Base-by-base conservation (phyloP, 192 early-diverging fungal genomes). In the Mortierella antarctica region DNA sequence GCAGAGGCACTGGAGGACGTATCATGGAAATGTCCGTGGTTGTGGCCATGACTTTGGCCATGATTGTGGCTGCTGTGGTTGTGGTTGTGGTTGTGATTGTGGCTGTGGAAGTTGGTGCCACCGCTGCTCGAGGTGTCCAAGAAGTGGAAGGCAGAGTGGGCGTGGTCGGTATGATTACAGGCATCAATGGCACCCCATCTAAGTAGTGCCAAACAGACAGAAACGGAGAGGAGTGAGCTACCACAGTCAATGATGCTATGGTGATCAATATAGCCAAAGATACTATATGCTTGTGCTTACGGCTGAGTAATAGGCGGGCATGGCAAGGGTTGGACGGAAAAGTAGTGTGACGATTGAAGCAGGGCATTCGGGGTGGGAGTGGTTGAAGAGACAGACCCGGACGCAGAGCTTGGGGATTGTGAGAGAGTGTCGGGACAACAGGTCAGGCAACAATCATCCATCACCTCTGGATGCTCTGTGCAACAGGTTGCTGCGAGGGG, bases 381-480 rank as follows among this genome's bases (percentile, higher is more conserved):
- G 15, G 65, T 67, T 12, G 70, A 67, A 6, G 70, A n/a, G 54
- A 46, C 63, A 7, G 69, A 71, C n/a, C 45, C 31, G 9, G 77
- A 58, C 13, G 58, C 21, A 3, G 75, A 67, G 8, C 63, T 58
- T 20, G 75, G 42, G 44, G 67, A 57, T 20, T 64, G 47, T 2
- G 77, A 56, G 41, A 67, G 10, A 4, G 77, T 65, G 47, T 80
- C 77, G 14, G 77, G 77, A 53, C 77, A 80, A 39, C 77, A 80
- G 46, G 70, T 80, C 20, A 66, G 54, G 51, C 77, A 80, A 44
- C 77, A 80, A 47, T 80, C 77, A 15, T 80, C 67, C 14, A 67
- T 20, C 18, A 72, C 70, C 48, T 80, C 77, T 3, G 76, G 76
- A 23, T 80, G 77, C 31, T 80, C 77, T 9, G 77, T 49, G 49